Base-by-base conservation (phyloP, 768 basidiomycete species). In the Podaxis rugospora region DNA sequence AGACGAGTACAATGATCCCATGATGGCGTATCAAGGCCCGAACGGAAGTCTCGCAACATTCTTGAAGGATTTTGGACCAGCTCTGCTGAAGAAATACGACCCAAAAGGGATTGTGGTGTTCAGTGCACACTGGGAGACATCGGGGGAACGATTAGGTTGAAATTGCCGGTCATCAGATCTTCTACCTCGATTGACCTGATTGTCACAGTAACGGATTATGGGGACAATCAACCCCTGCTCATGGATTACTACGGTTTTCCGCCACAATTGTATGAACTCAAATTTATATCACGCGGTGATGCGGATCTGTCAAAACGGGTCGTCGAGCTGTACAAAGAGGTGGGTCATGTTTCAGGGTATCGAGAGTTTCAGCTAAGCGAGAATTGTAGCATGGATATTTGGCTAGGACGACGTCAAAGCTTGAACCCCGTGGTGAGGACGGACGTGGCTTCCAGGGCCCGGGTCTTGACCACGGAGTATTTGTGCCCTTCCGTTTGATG, bases 81-180 rank as follows among this genome's bases (percentile, higher is more conserved):
- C 75, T 0, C 68, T 91, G 28, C 66, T 90, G 44, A 67, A 81
- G 59, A 92, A 90, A 70, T 93, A 93, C 71, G 77, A 83, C 51
- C 90, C 90, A 2, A 87, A 84, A 67, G 90, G 82, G n/a, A 87
- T 91, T 55, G 82, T 92, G 4, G 89, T 92, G 1, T 90, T 92
- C 74, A 89, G 87, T 63, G 90, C 91, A 10, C 91, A 92, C 67
- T 92, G 89, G 89, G 90, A 93, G 68, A 87, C 88, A 1, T 55
- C 59, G 10, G 78, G 74, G 1, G 83, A 85, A 68, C 79, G 83
- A 32, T 74, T 86, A 49, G 87, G 88, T 84, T 84, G 63, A 39
- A 78, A 64, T 25, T 46, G n/a, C 32, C 7, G 32, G 32, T 13
- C 52, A 39, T 42, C 27, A 14, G 56, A 16, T 27, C 25, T 54